Conservation (phyloP, 2,329 filamentous ascomycete species). For the Plenodomus biglobosus region DNA sequence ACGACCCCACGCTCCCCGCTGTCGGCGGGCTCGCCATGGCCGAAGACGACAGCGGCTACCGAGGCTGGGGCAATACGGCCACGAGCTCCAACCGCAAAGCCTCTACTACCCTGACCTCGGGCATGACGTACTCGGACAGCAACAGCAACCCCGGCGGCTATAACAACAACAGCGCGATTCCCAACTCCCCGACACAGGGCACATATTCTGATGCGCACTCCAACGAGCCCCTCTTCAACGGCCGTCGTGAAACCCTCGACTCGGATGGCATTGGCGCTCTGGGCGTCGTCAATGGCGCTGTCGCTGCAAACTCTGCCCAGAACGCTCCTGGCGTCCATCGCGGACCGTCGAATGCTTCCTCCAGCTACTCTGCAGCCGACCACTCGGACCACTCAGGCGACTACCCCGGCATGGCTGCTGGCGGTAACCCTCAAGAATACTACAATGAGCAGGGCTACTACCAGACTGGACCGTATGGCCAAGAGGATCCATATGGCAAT, state of each 20-base stretch:
- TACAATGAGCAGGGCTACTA: constrained; percentile 60
- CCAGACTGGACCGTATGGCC: constrained; percentile 57
- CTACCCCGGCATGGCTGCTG: constrained; percentile 50
- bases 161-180: constrained; percentile 42
- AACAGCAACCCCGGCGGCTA: constrained; percentile 59
- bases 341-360: constrained; percentile 93
- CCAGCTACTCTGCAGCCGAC: constrained; percentile 82
- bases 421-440: constrained; percentile 53
- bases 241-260: constrained; percentile 58
- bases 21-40: constrained; percentile 64
- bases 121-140: constrained; percentile 70
- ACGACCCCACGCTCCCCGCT: constrained; percentile 76
- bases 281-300: constrained; percentile 51
- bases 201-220: constrained; percentile 69
- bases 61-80: constrained; percentile 88
- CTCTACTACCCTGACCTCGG: constrained; percentile 85
- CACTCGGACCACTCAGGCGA: constrained; percentile 67
- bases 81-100: constrained; percentile 72
- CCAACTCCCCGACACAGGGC: constrained; percentile 65
- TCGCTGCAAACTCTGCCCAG: constrained; percentile 62
- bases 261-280: constrained; percentile 82
- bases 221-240: constrained; percentile 63
- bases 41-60: constrained; percentile 77
- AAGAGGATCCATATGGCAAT: constrained; percentile 53
- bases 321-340: constrained; percentile 72